Conservation (phyloP, 2,329 filamentous ascomycete genomes). For the Sphaerulina vaccinii region DNA sequence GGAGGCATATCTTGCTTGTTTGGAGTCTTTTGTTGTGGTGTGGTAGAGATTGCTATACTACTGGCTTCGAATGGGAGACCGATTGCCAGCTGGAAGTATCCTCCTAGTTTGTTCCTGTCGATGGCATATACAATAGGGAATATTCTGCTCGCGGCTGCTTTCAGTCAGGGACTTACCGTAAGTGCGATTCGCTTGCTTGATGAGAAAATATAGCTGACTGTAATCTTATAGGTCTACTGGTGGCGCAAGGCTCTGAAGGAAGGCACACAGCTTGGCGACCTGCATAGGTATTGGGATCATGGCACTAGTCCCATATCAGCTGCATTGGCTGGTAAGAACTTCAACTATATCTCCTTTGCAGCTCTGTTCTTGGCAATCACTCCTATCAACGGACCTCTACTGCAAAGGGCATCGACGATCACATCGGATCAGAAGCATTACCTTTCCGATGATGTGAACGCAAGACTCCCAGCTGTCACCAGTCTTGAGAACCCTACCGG, state of each 20-base stretch:
- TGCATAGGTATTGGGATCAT: slow-evolving; percentile 20
- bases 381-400: slow-evolving; percentile 20
- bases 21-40: slow-evolving; percentile 15
- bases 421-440: slow-evolving; percentile 13
- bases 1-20: slow-evolving; percentile 17
- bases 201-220: neutral
- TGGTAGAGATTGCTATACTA: slow-evolving; percentile 18
- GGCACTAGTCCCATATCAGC: slow-evolving; percentile 20
- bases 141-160: slow-evolving; percentile 19
- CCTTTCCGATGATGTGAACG: slow-evolving; percentile 9
- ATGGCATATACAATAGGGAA: slow-evolving; percentile 21
- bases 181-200: neutral
- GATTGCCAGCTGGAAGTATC: slow-evolving; percentile 21
- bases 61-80: slow-evolving; percentile 13
- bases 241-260: slow-evolving; percentile 20
- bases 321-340: slow-evolving; percentile 16
- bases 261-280: slow-evolving; percentile 21
- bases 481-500: slow-evolving; percentile 15
- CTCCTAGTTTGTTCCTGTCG: slow-evolving; percentile 21
- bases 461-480: slow-evolving; percentile 11
- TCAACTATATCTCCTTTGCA: slow-evolving; percentile 22
- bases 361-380: slow-evolving; percentile 20
- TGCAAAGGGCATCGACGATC: slow-evolving; percentile 20
- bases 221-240: slow-evolving; percentile 16
- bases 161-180: slow-evolving; percentile 20